Evolutionary conservation across 2,329 filamentous ascomycete genomes (phyloP), one percentile per base, ranked within the genome.

Genomic region (Fusarium buxicola): DNA sequence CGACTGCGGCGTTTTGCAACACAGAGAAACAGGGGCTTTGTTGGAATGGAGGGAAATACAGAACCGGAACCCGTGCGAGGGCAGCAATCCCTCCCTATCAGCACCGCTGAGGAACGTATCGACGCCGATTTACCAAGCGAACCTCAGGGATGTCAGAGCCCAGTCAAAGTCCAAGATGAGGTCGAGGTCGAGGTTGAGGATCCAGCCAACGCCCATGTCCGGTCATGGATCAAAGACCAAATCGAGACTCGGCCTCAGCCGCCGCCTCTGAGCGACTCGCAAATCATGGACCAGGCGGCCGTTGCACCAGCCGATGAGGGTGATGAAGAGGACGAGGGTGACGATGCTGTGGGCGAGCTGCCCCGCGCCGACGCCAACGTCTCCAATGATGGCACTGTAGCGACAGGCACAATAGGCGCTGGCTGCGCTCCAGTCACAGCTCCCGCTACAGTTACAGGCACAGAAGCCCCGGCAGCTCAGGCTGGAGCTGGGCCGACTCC

Each of bases 41-140:
- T 13, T 66, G 67, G 68, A 65, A 73, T 73, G 71, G 70, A 73
- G 53, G 66, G 55, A 64, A 69, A 69, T 65, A 35, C 57, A 63
- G 63, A 65, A 50, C 16, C 40, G 38, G 63, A 63, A 38, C 43
- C 51, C 46, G 54, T 48, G 24, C 56, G 31, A 52, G 50, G 64
- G 58, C 43, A 58, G 21, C 28, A 34, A 39, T 50, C 51, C 35
- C 32, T 48, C 18, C 40, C 41, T 16, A 18, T n/a, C 35, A 30
- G 31, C 36, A 16, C 35, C 34, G 44, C 40, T 48, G 34, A 24
- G 39, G 49, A 45, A 43, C 31, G 50, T 16, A n/a, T 35, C 46
- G 40, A 64, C 32, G 30, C 49, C 40, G 36, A 34, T 45, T 21
- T 28, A 34, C 52, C 55, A 31, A 51, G 46, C 34, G 32, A 41